Percentiles rank a stretch among this genome's conserved stretches.
Conservation (phyloP, 768 basidiomycete genomes). For the Guyanaporus albipodus region DNA sequence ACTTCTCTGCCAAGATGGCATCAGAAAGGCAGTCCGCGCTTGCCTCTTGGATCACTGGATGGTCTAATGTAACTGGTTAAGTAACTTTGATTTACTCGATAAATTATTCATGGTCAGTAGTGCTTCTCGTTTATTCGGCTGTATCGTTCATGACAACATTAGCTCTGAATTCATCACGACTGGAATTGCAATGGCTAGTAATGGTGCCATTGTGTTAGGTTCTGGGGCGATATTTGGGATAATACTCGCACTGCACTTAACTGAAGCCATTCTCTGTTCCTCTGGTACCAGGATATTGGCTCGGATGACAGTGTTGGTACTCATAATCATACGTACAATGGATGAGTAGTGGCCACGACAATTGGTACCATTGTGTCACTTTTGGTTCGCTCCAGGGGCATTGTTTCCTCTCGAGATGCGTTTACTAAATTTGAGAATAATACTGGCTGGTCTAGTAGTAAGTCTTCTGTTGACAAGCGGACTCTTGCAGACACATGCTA, state of each 20-base stretch:
- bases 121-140: neutral
- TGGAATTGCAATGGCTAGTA: constrained; percentile 21
- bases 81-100: constrained; percentile 26
- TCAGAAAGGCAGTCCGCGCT: constrained; percentile 23
- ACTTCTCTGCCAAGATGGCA: constrained; percentile 28
- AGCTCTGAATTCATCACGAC: constrained; percentile 21
- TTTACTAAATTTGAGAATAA: constrained; percentile 27
- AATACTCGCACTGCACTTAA: constrained; percentile 15
- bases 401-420: constrained; percentile 15
- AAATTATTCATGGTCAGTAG: constrained; percentile 16
- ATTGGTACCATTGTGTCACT: constrained; percentile 16
- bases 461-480: no score
- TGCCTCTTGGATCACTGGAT: constrained; percentile 28
- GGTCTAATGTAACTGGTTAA: constrained; percentile 28
- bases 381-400: constrained; percentile 14
- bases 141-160: neutral
- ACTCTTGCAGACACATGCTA: neutral
- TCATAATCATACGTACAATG: constrained; percentile 9
- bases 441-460: constrained; percentile 21
- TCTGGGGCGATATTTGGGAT: constrained; percentile 23
- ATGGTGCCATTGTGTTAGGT: constrained; percentile 16
- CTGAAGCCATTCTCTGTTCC: constrained; percentile 21
- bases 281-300: constrained; percentile 21
- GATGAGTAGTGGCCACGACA: constrained; percentile 8
- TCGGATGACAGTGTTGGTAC: constrained; percentile 16